A percentile compares a stretch with the other conserved stretches of the same genome.
phyloP scores from a whole-genome alignment of 1,139 yeast genomes.

The Petasospora rhodanensis region DNA sequence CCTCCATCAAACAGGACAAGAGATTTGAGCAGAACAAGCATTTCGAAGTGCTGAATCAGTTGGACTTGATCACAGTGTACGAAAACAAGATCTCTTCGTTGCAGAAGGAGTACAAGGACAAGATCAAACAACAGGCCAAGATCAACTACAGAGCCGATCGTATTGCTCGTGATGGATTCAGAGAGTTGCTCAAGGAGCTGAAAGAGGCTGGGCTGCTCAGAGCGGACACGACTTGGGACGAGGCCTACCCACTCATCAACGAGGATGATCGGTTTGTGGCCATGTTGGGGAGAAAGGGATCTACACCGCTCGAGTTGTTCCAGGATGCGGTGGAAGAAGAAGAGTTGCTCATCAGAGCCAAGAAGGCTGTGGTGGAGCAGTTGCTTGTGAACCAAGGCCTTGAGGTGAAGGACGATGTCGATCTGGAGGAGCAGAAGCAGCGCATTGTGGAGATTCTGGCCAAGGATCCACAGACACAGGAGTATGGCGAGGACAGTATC shows the following conservation, averaged over 20 bases:
- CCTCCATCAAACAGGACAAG: constrained; percentile 39
- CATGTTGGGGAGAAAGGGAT: constrained; percentile 74
- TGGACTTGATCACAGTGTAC: constrained; percentile 58
- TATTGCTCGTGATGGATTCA: constrained; percentile 58
- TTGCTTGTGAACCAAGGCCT: constrained; percentile 37
- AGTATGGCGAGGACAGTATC: constrained; percentile 27
- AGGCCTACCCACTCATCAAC: constrained; percentile 47
- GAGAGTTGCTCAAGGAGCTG: constrained; percentile 38
- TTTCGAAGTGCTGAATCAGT: constrained; percentile 45
- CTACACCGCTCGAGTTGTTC: constrained; percentile 72
- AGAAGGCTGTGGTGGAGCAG: constrained; percentile 56
- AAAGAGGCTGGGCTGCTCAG: constrained; percentile 38
- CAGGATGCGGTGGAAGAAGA: constrained; percentile 72
- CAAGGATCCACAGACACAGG: constrained; percentile 23
- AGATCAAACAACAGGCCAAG: constrained; percentile 35
- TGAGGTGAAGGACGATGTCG: constrained; percentile 18
- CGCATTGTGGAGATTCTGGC: constrained; percentile 15
- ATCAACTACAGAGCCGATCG: constrained; percentile 55
- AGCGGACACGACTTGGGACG: constrained; percentile 58
- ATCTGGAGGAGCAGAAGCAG: constrained; percentile 9
- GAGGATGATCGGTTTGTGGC: constrained; percentile 56
- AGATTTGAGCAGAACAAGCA: constrained; percentile 58
- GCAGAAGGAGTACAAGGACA: constrained; percentile 34
- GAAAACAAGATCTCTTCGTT: constrained; percentile 42
- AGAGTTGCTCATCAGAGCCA: constrained; percentile 49